Base-by-base conservation (phyloP, 371 early-diverging fungal species). In the Nosema granulosis region DNA sequence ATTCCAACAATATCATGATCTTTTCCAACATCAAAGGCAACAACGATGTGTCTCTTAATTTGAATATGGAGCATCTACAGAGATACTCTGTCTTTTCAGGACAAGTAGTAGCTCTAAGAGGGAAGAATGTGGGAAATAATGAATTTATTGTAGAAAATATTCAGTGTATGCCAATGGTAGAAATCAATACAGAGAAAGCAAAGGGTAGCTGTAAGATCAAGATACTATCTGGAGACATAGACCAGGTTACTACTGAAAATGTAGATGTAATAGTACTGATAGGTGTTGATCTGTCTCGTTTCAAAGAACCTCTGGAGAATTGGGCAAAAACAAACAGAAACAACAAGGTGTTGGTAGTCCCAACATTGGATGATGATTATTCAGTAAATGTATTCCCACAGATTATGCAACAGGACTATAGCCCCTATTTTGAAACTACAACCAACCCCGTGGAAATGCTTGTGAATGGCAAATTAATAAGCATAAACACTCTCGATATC, bases 31-130 rank as follows among this genome's bases (percentile, higher is more conserved):
- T 49, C 59, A 74, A 79, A 65, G 67, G 31, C 34, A 73, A 66
- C 20, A 77, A 82, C 37, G 32, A 62, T 52, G 67, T 61, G 0
- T 24, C 38, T 24, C 38, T 80, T 6, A 77, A 59, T 38, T 57
- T 82, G 12, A 73, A 82, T 56, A 16, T 82, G 18, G 29, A 43
- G 11, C 35, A 61, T 61, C 26, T 74, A 29, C n/a, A 63, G 20
- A 31, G 61, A 35, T 82, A 67, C 58, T 77, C 75, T 34, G 20
- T 82, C 1, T 82, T 80, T 65, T 37, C 79, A 13, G 80, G 80
- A 0, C 80, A 80, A 58, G 29, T 79, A 37, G 71, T 80, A 26
- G 77, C 75, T 3, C n/a, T 82, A 11, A 77, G 58, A 54, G 79
- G 83, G 24, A 74, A 62, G 50, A 82, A 80, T 50, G 1, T 34